These are phyloP conservation scores for Arctostaphylos glauca DNA, from an alignment of 148 eudicot genomes.

Conservation along the genomic window DNA sequence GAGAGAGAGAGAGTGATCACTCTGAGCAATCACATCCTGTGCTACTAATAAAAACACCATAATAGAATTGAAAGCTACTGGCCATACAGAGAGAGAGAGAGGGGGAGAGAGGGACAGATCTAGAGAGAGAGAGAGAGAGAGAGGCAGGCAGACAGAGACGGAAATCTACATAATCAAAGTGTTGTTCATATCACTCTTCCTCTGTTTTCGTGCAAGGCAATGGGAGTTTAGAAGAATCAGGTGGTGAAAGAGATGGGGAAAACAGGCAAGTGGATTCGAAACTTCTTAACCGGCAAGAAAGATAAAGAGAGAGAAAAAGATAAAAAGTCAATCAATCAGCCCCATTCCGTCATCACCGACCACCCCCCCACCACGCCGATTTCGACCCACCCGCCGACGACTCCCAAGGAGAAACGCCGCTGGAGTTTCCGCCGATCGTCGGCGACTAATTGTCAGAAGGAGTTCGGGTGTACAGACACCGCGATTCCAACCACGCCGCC, in stretches of 20 bases:
- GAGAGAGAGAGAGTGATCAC: background rate
- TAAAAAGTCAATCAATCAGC: slow-evolving; percentile 18
- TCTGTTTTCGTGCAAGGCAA: background rate
- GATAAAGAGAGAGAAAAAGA: slow-evolving; percentile 41
- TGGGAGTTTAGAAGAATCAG: background rate
- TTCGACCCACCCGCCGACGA: slow-evolving; percentile 40
- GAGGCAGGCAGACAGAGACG: slow-evolving; percentile 9
- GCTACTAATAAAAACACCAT: background rate
- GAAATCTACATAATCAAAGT: slow-evolving; percentile 14
- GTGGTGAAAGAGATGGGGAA: slow-evolving; percentile 61
- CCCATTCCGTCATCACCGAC: background rate
- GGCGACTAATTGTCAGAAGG: slow-evolving; percentile 37
- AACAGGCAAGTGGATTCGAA: slow-evolving; percentile 72
- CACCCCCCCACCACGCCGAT: slow-evolving; percentile 35
- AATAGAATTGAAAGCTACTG: slow-evolving; percentile 6
- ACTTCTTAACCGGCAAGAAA: slow-evolving; percentile 56
- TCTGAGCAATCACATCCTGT: slow-evolving; percentile 6
- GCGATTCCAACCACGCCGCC: slow-evolving; percentile 15
- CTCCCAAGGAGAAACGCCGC: slow-evolving; percentile 77
- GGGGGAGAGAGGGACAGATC: slow-evolving; percentile 7
- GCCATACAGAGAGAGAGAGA: background rate
- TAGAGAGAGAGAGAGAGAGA: background rate
- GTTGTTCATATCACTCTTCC: background rate
- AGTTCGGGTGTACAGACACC: slow-evolving; percentile 13
- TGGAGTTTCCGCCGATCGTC: slow-evolving; percentile 91